These are phyloP conservation scores for Hortiboletus campestris DNA, from an alignment of 768 basidiomycete genomes.

Conservation along the genomic window DNA sequence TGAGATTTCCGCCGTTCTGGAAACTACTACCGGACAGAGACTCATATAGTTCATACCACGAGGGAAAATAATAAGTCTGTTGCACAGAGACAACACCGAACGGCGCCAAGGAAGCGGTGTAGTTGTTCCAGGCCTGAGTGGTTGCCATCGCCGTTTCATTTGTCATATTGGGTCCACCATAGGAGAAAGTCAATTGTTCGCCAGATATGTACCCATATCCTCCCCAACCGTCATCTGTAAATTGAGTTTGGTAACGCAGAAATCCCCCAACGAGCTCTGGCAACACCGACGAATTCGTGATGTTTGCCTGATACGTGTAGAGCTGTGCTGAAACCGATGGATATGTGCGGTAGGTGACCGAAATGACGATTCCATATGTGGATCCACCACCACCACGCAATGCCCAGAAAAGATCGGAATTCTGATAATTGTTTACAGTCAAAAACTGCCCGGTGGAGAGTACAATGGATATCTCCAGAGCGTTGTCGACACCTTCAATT, in stretches of 20 bases:
- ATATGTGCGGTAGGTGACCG: conserved; percentile 47
- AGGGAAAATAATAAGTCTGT: not conserved
- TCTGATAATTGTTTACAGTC: conserved; percentile 38
- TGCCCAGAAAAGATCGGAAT: conserved; percentile 55
- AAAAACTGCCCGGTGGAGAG: conserved; percentile 41
- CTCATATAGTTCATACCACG: conserved; percentile 7
- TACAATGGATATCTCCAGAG: conserved; percentile 45
- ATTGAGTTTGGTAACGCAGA: conserved; percentile 19
- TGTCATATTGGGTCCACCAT: conserved; percentile 37
- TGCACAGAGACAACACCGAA: conserved; percentile 4
- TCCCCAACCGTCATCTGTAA: conserved; percentile 45
- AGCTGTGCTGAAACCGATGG: conserved; percentile 35
- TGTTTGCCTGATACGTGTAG: conserved; percentile 31
- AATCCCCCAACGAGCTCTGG: conserved; percentile 36
- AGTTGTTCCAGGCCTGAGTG: conserved; percentile 34
- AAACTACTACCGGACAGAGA: not conserved
- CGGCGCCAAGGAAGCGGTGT: conserved; percentile 10
- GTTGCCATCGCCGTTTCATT: conserved; percentile 35
- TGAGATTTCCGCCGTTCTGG: not conserved
- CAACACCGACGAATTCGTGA: conserved; percentile 30
- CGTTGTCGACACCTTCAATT: conserved; percentile 45
- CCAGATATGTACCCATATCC: conserved; percentile 30
- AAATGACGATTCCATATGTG: conserved; percentile 48
- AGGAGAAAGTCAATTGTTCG: conserved; percentile 13
- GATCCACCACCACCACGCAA: conserved; percentile 52